Evolutionary conservation across 2,329 filamentous ascomycete species (phyloP).

Genomic region (Neophaeococcomyces aloes): DNA sequence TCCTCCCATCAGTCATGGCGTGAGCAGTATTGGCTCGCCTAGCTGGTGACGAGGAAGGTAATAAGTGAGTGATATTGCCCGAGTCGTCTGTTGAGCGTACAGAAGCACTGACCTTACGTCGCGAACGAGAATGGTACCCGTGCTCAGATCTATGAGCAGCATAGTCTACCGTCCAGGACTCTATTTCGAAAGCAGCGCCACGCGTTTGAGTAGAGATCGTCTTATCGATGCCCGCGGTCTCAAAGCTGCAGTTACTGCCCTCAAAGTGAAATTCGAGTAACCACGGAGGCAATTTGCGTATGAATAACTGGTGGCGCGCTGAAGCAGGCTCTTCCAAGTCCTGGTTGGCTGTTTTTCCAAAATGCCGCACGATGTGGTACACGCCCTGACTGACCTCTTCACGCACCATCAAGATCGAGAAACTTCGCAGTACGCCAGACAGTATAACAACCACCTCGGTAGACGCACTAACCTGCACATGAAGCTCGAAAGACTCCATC

Average conservation of each 20-base stretch:
- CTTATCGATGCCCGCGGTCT: slow-evolving; percentile 79
- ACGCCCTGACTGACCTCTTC: slow-evolving; percentile 88
- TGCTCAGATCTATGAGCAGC: slow-evolving; percentile 65
- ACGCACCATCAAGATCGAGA: slow-evolving; percentile 78
- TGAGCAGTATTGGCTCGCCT: slow-evolving; percentile 34
- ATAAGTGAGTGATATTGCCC: slow-evolving; percentile 42
- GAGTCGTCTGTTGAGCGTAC: slow-evolving; percentile 58
- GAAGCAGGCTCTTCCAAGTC: slow-evolving; percentile 38
- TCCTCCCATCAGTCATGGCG: slow-evolving; percentile 58
- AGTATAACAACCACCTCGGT: slow-evolving; percentile 76
- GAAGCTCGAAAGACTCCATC: slow-evolving; percentile 80
- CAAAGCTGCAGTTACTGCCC: slow-evolving; percentile 77
- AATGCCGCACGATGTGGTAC: slow-evolving; percentile 77
- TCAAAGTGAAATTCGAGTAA: slow-evolving; percentile 73
- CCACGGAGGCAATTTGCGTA: slow-evolving; percentile 75
- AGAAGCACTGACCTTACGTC: slow-evolving; percentile 63
- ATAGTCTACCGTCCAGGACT: slow-evolving; percentile 83
- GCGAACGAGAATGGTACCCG: slow-evolving; percentile 43
- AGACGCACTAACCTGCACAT: slow-evolving; percentile 70
- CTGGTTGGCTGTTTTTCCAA: slow-evolving; percentile 59
- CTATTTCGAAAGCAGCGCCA: slow-evolving; percentile 75
- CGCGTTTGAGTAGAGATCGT: slow-evolving; percentile 71
- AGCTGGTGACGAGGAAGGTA: slow-evolving; percentile 38
- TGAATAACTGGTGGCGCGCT: slow-evolving; percentile 41
- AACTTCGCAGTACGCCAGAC: slow-evolving; percentile 71